A percentile compares a stretch with the other conserved stretches of the same genome.
phyloP scores from a whole-genome alignment of 331 rosid genomes.

The Quercus tomentella region DNA sequence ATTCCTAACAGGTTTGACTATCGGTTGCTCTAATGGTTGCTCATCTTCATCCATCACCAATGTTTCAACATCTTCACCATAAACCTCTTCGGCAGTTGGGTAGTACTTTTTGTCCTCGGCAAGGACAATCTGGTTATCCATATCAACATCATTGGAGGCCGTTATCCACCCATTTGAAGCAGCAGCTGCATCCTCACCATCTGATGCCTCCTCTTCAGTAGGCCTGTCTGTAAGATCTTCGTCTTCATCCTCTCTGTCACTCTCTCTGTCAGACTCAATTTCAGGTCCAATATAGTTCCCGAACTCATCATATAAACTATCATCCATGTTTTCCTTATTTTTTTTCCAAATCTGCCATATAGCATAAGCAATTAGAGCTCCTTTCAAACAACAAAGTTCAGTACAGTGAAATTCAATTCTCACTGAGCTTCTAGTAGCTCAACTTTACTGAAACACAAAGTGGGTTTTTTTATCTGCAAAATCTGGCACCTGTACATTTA shows the following conservation, averaged over 20 bases:
- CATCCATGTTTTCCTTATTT: slow-evolving; percentile 46
- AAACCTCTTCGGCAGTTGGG: slow-evolving; percentile 92
- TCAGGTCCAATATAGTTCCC: slow-evolving; percentile 99
- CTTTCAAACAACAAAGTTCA: neutral
- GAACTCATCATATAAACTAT: slow-evolving; percentile 90
- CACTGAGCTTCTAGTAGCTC: neutral
- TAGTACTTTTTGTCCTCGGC: slow-evolving; percentile 96
- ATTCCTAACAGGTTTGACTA: slow-evolving; percentile 74
- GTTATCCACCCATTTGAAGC: slow-evolving; percentile 80
- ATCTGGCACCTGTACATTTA: neutral
- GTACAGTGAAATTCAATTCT: neutral
- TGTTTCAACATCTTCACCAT: slow-evolving; percentile 93
- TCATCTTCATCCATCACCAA: slow-evolving; percentile 98
- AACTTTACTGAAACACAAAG: neutral
- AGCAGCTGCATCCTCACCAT: slow-evolving; percentile 48
- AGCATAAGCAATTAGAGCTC: neutral
- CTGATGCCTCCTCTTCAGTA: slow-evolving; percentile 43
- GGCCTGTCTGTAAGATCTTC: slow-evolving; percentile 62
- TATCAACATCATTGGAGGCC: slow-evolving; percentile 54
- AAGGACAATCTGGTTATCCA: slow-evolving; percentile 90
- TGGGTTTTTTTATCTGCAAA: neutral
- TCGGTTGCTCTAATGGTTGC: slow-evolving; percentile 75
- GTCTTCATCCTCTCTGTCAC: slow-evolving; percentile 68
- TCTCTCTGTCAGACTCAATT: slow-evolving; percentile 83
- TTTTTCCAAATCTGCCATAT: slow-evolving; percentile 19